Evolutionary conservation across 2,329 filamentous ascomycete species (phyloP).

Genomic region (Aspergillus pseudonomiae): DNA sequence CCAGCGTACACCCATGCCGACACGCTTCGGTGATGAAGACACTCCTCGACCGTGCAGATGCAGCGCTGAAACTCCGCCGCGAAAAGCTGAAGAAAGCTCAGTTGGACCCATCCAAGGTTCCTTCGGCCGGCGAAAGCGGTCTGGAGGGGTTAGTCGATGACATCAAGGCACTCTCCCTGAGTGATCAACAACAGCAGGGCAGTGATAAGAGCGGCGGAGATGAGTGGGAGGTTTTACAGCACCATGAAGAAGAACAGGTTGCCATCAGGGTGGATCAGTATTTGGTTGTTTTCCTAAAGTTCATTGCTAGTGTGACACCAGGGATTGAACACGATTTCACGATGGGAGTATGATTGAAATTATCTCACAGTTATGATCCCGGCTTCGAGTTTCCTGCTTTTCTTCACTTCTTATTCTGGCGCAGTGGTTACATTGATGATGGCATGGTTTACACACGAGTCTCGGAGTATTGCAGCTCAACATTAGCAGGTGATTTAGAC

Average conservation of each 20-base stretch:
- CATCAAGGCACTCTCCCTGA: conserved; percentile 66
- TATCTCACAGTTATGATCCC: neutral
- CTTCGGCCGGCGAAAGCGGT: conserved; percentile 52
- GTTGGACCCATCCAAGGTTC: conserved; percentile 51
- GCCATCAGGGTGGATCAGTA: conserved; percentile 57
- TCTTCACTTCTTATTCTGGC: neutral
- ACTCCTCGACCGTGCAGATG: conserved; percentile 90
- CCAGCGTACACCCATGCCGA: conserved; percentile 94
- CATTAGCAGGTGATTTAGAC: neutral
- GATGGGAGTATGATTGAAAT: conserved; percentile 74
- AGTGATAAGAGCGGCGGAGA: conserved; percentile 48
- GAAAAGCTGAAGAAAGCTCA: conserved; percentile 74
- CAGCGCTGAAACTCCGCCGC: conserved; percentile 82
- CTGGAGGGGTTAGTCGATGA: conserved; percentile 88
- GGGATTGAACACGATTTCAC: conserved; percentile 98
- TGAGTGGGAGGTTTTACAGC: conserved; percentile 67
- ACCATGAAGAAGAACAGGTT: conserved; percentile 51
- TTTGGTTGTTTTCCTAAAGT: conserved; percentile 59
- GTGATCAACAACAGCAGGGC: conserved; percentile 42
- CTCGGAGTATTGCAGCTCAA: neutral
- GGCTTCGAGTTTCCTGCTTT: neutral
- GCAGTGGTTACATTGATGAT: neutral
- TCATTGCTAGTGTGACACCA: conserved; percentile 87
- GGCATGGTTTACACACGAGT: neutral
- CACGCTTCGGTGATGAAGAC: conserved; percentile 98